A percentile compares a stretch with the other conserved stretches of the same genome.
phyloP scores from a whole-genome alignment of 2,329 filamentous ascomycete species.

The Verticillium alfalfae region DNA sequence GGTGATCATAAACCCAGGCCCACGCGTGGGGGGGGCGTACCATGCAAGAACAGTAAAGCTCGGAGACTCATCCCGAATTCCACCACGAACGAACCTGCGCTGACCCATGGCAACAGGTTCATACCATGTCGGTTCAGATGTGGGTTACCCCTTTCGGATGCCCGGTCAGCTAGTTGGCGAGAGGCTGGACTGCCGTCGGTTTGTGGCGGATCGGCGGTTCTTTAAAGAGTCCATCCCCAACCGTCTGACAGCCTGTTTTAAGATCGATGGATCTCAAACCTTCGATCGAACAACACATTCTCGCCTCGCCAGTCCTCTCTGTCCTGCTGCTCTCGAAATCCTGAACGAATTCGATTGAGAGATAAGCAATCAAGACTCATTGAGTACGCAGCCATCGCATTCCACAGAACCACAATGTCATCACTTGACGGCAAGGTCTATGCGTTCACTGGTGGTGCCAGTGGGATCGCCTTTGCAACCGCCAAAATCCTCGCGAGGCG shows the following conservation, averaged over 20 bases:
- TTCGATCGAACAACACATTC: not conserved
- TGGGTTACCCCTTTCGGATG: not conserved
- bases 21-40: not conserved
- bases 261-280: not conserved
- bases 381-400: not conserved
- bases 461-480: constrained; percentile 34
- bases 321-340: not conserved
- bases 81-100: not conserved
- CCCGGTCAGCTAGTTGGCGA: not conserved
- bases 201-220: not conserved
- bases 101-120: not conserved
- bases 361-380: not conserved
- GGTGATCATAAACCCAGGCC: not conserved
- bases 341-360: too few relatives aligned
- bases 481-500: constrained; percentile 27
- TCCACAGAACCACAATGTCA: not conserved
- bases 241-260: not conserved
- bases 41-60: not conserved
- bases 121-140: not conserved
- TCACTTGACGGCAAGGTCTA: constrained; percentile 22
- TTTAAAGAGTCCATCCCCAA: not conserved
- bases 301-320: not conserved
- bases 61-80: not conserved
- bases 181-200: not conserved
- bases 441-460: constrained; percentile 24